A percentile compares a stretch with the other conserved stretches of the same genome.
Evolutionary conservation across 208 protist species (phyloP).

Genomic region (Phytomonas serpens): DNA sequence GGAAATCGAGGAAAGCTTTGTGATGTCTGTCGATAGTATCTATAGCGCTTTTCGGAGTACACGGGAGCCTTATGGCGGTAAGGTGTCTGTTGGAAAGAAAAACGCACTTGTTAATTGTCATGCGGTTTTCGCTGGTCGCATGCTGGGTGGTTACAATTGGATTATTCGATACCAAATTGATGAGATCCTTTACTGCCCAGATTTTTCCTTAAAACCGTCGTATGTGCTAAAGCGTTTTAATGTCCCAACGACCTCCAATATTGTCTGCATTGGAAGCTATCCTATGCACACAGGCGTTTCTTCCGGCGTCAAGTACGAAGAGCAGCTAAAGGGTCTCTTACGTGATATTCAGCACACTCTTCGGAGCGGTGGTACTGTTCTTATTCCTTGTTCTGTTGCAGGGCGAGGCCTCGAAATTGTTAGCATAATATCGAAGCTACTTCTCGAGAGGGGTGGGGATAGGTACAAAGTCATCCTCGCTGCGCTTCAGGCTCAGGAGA

Average conservation of each 20-base stretch:
- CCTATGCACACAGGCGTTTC: conserved; percentile 16
- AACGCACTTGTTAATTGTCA: conserved; percentile 58
- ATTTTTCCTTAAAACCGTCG: conserved; percentile 72
- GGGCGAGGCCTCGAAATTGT: conserved; percentile 76
- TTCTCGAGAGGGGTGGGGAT: conserved; percentile 65
- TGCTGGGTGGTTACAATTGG: conserved; percentile 77
- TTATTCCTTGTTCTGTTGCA: conserved; percentile 71
- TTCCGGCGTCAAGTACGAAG: conserved; percentile 30
- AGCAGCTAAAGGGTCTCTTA: conserved; percentile 66
- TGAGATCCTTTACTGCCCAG: conserved; percentile 84
- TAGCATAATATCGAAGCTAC: conserved; percentile 50
- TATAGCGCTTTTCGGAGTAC: conserved; percentile 80
- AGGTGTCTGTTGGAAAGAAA: conserved; percentile 43
- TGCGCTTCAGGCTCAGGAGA: conserved; percentile 59
- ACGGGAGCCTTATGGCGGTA: conserved; percentile 67
- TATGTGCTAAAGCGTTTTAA: conserved; percentile 63
- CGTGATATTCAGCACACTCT: conserved; percentile 72
- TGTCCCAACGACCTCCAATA: conserved; percentile 60
- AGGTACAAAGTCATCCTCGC: conserved; percentile 78
- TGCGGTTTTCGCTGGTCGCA: conserved; percentile 56
- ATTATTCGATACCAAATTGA: conserved; percentile 84
- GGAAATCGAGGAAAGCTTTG: conserved; percentile 22
- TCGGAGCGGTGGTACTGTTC: conserved; percentile 74
- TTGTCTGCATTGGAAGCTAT: conserved; percentile 58
- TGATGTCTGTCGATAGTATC: conserved; percentile 70